A percentile compares a stretch with the other conserved stretches of the same genome.
Evolutionary conservation across 2,329 filamentous ascomycete genomes (phyloP).

Genomic region (Endoconidiophora laricicola): DNA sequence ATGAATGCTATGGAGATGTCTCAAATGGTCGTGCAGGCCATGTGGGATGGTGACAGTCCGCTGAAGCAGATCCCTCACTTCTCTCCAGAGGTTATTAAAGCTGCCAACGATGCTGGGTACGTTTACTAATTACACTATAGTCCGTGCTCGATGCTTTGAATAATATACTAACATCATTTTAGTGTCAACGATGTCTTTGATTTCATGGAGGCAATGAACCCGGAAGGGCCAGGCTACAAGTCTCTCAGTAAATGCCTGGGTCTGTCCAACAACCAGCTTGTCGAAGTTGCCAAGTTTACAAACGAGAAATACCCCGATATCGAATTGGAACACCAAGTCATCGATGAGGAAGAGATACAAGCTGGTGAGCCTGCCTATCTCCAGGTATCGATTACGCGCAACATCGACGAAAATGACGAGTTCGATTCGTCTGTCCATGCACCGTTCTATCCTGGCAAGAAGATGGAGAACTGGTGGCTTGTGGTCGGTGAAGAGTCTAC

Average conservation of each 20-base stretch:
- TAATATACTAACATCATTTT: constrained; percentile 19
- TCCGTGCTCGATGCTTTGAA: background rate
- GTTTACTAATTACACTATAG: constrained; percentile 18
- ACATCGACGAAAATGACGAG: constrained; percentile 51
- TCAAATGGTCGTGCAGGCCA: constrained; percentile 96
- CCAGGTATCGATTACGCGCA: constrained; percentile 69
- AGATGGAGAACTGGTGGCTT: constrained; percentile 98
- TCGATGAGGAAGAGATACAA: constrained; percentile 63
- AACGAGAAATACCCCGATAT: constrained; percentile 94
- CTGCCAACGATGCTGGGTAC: constrained; percentile 61
- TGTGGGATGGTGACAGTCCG: constrained; percentile 97
- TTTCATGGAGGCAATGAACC: constrained; percentile 98
- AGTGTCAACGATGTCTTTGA: constrained; percentile 89
- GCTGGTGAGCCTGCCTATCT: constrained; percentile 71
- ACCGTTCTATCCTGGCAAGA: constrained; percentile 80
- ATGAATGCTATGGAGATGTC: constrained; percentile 99
- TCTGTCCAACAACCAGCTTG: constrained; percentile 65
- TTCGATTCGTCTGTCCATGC: constrained; percentile 77
- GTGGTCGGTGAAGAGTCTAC: constrained; percentile 86
- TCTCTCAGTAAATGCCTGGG: constrained; percentile 62
- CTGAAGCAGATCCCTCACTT: constrained; percentile 98
- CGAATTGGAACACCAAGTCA: constrained; percentile 73
- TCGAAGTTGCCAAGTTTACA: constrained; percentile 82
- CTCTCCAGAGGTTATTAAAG: constrained; percentile 64
- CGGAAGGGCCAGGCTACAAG: constrained; percentile 67